These are phyloP conservation scores for Lipomyces sp. DNA, from an alignment of 805 yeast genomes.

Conservation along the genomic window DNA sequence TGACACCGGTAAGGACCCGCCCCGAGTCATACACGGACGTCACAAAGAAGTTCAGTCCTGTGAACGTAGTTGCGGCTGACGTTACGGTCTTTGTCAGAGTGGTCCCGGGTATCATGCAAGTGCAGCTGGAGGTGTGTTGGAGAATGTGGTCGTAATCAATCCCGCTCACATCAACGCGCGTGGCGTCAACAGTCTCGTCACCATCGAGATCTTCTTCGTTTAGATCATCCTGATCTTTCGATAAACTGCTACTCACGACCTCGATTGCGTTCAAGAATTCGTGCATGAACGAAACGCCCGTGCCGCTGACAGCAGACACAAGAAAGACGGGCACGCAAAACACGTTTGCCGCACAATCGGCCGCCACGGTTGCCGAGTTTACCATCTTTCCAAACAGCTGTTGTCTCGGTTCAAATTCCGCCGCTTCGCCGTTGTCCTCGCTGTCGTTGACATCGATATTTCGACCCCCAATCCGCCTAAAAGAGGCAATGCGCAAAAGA, in stretches of 20 bases:
- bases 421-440: background rate
- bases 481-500: slow-evolving; percentile 12
- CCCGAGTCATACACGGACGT: slow-evolving; percentile 27
- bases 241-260: too few species aligned
- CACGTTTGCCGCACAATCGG: slow-evolving; percentile 14
- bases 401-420: background rate
- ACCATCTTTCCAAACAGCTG: slow-evolving; percentile 26
- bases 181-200: background rate
- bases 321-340: slow-evolving; percentile 26
- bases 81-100: background rate
- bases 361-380: slow-evolving; percentile 15
- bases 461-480: background rate
- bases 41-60: slow-evolving; percentile 20
- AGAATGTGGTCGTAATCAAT: slow-evolving; percentile 13
- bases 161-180: background rate
- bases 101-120: slow-evolving; percentile 2
- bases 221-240: too few species aligned
- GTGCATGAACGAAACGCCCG: slow-evolving; percentile 19
- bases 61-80: too few species aligned
- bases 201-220: background rate
- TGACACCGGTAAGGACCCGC: slow-evolving; percentile 24
- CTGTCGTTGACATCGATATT: background rate
- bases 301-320: slow-evolving; percentile 24
- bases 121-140: slow-evolving; percentile 17
- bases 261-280: slow-evolving; percentile 17